Conservation (phyloP, 495 filamentous ascomycete genomes). For the Penicillium canescens region DNA sequence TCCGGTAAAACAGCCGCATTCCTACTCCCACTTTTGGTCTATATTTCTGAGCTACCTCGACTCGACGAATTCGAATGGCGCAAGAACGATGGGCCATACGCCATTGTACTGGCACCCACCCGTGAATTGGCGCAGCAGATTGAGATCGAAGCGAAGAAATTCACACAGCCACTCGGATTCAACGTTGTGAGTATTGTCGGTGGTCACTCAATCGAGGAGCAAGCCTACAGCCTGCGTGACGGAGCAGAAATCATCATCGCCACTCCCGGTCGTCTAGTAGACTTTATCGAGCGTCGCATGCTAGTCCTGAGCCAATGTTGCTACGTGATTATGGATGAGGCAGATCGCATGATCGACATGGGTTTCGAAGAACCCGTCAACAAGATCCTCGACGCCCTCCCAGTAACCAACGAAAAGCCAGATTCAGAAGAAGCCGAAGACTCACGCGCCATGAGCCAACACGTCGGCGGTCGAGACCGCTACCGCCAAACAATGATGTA, state of each 20-base stretch:
- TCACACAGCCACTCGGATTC: constrained; percentile 88
- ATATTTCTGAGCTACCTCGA: constrained; percentile 88
- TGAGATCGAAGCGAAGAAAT: constrained; percentile 91
- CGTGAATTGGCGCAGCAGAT: constrained; percentile 98
- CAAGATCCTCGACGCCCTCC: constrained; percentile 97
- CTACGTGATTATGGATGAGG: constrained; percentile 99
- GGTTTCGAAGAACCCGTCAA: constrained; percentile 98
- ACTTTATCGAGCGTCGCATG: constrained; percentile 92
- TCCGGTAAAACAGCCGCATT: constrained; percentile 99
- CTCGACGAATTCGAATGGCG: constrained; percentile 74
- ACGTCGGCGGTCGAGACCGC: constrained; percentile 38
- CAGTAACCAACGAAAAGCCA: constrained; percentile 93
- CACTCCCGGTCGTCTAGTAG: constrained; percentile 93
- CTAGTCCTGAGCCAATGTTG: constrained; percentile 93
- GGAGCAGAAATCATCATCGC: constrained; percentile 99
- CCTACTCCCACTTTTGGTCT: constrained; percentile 89
- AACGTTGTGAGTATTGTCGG: constrained; percentile 96
- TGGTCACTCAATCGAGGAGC: constrained; percentile 93
- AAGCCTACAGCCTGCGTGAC: constrained; percentile 88
- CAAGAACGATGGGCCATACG: constrained; percentile 96
- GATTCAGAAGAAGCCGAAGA: constrained; percentile 94
- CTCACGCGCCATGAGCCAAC: constrained; percentile 77
- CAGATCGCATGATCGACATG: constrained; percentile 98
- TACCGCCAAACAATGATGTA: constrained; percentile 99
- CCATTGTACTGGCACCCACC: constrained; percentile 95